Conservation (phyloP, 164 flowering plant species). For the Echeveria elegans region DNA sequence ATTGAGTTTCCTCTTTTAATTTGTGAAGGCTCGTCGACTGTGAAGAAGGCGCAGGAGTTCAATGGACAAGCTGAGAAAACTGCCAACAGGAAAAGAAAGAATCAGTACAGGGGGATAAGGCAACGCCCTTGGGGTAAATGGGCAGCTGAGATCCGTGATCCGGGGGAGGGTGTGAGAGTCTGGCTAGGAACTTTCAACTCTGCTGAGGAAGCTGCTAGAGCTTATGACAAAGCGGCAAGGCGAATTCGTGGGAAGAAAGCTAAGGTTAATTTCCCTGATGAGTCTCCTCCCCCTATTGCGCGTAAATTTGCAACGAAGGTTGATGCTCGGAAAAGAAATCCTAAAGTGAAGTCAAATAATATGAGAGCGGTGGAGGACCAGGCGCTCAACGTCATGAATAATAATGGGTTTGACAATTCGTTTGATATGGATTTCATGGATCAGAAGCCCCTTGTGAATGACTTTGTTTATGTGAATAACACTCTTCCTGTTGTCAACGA, state of each 20-base stretch:
- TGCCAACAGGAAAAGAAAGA: slow-evolving; percentile 88
- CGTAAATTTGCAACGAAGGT: slow-evolving; percentile 30
- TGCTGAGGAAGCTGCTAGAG: slow-evolving; percentile 99
- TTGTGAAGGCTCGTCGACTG: slow-evolving; percentile 23
- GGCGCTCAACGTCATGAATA: slow-evolving; percentile 23
- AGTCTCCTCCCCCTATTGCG: slow-evolving; percentile 21
- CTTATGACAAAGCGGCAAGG: slow-evolving; percentile 95
- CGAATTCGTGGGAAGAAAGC: slow-evolving; percentile 97
- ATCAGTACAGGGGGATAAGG: slow-evolving; percentile 87
- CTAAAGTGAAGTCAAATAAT: slow-evolving; percentile 18
- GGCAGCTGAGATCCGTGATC: slow-evolving; percentile 99
- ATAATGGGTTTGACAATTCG: slow-evolving; percentile 24
- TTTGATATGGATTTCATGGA: slow-evolving; percentile 32
- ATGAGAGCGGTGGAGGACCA: slow-evolving; percentile 24
- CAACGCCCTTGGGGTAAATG: slow-evolving; percentile 99
- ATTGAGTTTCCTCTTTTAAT: neutral
- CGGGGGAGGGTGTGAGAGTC: slow-evolving; percentile 87
- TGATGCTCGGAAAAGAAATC: slow-evolving; percentile 24
- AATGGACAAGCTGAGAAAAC: slow-evolving; percentile 59
- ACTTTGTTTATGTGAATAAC: slow-evolving; percentile 17
- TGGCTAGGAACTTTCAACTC: slow-evolving; percentile 99
- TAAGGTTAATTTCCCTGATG: slow-evolving; percentile 92
- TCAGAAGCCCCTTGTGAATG: slow-evolving; percentile 42
- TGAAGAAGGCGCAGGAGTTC: slow-evolving; percentile 36
- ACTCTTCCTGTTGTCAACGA: slow-evolving; percentile 21